These are phyloP conservation scores for Oemleria cerasiformis DNA, from an alignment of 306 rosid genomes.

Conservation along the genomic window DNA sequence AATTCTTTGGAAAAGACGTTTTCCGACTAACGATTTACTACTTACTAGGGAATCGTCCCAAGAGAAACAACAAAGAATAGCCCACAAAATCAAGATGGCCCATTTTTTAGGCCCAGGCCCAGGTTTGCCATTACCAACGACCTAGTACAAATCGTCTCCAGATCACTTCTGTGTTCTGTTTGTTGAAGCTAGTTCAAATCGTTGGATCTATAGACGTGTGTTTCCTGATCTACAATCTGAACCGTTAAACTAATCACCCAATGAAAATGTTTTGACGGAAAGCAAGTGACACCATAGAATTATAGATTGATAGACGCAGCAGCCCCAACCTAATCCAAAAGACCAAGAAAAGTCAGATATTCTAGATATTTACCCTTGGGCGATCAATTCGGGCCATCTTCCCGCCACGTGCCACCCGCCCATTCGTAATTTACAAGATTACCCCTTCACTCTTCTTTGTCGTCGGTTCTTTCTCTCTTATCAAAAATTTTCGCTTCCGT, in stretches of 20 bases:
- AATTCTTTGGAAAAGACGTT: no score
- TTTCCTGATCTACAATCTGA: neutral
- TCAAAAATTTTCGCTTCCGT: conserved; percentile 15
- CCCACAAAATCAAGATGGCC: no score
- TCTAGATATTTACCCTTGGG: conserved; percentile 19
- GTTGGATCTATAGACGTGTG: neutral
- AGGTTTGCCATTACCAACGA: neutral
- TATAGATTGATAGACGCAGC: neutral
- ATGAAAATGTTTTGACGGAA: conserved; percentile 5
- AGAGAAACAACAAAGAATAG: no score
- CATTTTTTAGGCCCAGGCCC: neutral
- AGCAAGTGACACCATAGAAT: conserved; percentile 3
- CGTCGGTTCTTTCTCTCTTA: conserved; percentile 7
- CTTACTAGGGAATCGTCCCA: no score
- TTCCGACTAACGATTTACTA: no score
- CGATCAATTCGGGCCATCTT: conserved; percentile 15
- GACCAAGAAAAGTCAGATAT: conserved; percentile 19
- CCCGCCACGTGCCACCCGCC: conserved; percentile 15
- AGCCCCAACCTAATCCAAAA: conserved; percentile 8
- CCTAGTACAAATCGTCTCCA: neutral
- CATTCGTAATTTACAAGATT: conserved; percentile 16
- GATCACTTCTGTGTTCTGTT: neutral
- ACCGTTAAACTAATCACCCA: neutral
- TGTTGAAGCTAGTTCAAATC: neutral
- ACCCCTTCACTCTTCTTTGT: neutral